phyloP scores from a whole-genome alignment of 2,329 filamentous ascomycete species.

The Nigrograna mackinnonii region DNA sequence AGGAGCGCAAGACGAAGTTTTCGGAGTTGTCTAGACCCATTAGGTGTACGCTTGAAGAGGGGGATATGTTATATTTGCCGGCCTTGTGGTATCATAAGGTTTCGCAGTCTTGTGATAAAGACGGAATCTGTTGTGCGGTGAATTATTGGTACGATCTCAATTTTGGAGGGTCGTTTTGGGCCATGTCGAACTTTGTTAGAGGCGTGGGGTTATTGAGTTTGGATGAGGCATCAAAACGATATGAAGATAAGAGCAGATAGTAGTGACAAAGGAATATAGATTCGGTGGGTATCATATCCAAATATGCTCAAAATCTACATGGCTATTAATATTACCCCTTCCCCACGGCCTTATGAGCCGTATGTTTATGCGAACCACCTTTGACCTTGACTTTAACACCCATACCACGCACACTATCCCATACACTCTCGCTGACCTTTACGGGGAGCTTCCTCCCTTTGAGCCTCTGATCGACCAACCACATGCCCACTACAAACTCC shows the following conservation, averaged over 20 bases:
- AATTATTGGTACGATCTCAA: conserved; percentile 92
- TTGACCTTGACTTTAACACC: conserved; percentile 31
- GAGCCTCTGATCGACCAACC: conserved; percentile 81
- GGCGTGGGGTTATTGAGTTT: conserved; percentile 27
- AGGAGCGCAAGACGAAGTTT: conserved; percentile 54
- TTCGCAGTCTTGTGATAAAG: conserved; percentile 67
- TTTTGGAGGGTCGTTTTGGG: conserved; percentile 70
- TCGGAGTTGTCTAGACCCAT: conserved; percentile 64
- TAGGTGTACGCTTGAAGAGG: conserved; percentile 69
- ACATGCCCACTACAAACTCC: conserved; percentile 82
- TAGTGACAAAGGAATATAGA: no score
- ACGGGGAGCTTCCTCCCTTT: conserved; percentile 76
- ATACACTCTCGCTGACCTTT: conserved; percentile 73
- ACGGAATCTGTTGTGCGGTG: conserved; percentile 75
- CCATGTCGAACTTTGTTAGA: conserved; percentile 58
- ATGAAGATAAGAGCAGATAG: no score
- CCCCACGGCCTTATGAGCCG: no score
- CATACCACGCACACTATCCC: conserved; percentile 65
- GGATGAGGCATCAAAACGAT: no score
- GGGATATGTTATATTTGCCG: conserved; percentile 82
- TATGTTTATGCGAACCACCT: conserved; percentile 4
- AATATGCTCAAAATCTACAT: no score
- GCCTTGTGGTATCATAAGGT: conserved; percentile 85
- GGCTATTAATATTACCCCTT: no score
- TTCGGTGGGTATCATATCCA: no score